Base-by-base conservation (phyloP, 2,329 filamentous ascomycete species). In the Xylariomycetidae sp. region DNA sequence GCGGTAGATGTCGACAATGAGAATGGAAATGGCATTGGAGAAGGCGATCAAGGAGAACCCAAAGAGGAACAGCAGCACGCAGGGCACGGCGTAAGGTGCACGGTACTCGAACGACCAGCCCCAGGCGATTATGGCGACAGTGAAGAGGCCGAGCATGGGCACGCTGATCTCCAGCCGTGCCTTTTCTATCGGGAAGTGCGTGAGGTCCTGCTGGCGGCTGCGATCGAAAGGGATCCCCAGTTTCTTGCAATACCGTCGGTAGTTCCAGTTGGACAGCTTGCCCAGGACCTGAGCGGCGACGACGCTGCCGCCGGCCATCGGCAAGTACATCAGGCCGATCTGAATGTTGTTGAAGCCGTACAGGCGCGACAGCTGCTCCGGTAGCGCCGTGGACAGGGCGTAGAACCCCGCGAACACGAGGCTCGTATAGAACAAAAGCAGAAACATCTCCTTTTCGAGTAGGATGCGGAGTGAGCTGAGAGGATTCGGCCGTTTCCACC, bases 201-300 rank as follows among this genome's bases (percentile, higher is more conserved):
- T 31, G 20, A 64, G 48, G 33, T 63, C 53, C 19, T 58, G 55
- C 38, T 58, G 63, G 25, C 67, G 65, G 31, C 60, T 68, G 36
- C 60, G 63, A 22, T 62, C 63, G 38, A 76, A 64, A 0, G 61
- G 50, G n/a, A 79, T 56, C 9, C 68, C 67, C 2, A 68, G 56
- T 2, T 56, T 58, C 9, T 53, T 52, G 13, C 75, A 74, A 32
- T 74, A 62, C 4, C 75, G 67, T 1, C 66, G 59, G 49, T 76
- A 82, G 44, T 78, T 80, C 60, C 68, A 70, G 49, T 82, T 78
- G 4, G 79, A 60, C 4, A 78, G 34, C 18, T 60, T 60, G 5
- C 76, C 72, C 13, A 58, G 54, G 10, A 49, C 39, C 16, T 55
- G 36, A 1, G 57, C 57, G 3, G 60, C 49, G 2, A 59, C 25